Evolutionary conservation across 208 protist genomes (phyloP).

Genomic region (Leishmania major): DNA sequence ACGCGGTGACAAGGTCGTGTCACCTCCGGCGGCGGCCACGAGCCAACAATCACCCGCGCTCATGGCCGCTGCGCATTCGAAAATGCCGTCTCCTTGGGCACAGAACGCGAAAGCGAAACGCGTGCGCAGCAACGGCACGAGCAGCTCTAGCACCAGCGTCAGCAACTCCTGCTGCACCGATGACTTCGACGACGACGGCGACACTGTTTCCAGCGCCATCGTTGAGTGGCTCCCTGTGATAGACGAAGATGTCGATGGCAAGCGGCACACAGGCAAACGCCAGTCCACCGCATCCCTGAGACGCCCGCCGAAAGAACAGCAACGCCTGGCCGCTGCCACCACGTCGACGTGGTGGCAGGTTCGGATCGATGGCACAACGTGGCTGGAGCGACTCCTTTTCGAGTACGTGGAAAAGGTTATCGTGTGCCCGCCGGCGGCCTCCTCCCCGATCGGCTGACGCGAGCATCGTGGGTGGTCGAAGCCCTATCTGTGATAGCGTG

Average conservation of each 20-base stretch:
- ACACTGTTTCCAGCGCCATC: neutral
- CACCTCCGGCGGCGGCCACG: neutral
- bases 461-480: neutral
- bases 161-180: constrained; percentile 5
- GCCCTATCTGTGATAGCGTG: neutral
- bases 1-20: no score
- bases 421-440: constrained; percentile 6
- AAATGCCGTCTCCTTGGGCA: neutral
- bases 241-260: neutral
- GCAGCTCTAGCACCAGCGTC: neutral
- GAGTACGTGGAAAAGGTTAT: constrained; percentile 45
- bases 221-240: constrained; percentile 7
- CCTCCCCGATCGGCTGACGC: neutral
- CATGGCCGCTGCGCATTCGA: neutral
- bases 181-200: neutral
- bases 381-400: constrained; percentile 47
- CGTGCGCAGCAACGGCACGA: neutral
- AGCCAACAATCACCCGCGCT: neutral
- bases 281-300: neutral
- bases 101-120: neutral
- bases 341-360: constrained; percentile 14
- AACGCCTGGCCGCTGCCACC: neutral
- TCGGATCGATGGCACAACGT: constrained; percentile 44
- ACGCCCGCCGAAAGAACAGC: neutral
- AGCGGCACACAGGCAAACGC: neutral